Base-by-base conservation (phyloP, 179 eudicot species). In the Nepenthes alata region DNA sequence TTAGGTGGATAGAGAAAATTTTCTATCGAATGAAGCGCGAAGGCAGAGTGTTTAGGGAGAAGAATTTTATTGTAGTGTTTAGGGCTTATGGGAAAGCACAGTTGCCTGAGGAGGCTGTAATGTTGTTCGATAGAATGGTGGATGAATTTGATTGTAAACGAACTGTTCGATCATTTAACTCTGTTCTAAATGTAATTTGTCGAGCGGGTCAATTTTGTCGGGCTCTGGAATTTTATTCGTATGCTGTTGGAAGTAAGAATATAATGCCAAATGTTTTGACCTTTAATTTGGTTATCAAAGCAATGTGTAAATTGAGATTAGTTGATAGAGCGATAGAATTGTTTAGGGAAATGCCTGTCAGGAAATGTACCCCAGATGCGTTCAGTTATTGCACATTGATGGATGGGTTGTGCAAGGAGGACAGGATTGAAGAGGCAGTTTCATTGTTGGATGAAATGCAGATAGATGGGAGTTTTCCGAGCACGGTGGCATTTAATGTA, bases 401-500 rank as follows among this genome's bases (percentile, higher is more conserved):
- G 95, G 87, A 84, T 77, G 98, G 98, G 50, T 79, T 93, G 76
- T 89, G 96, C 57, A 89, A 85, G 74, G 81, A 71, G 55, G 73
- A 57, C 59, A 81, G 96, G 54, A 81, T 85, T 59, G 87, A 93
- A 50, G 96, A 93, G 62, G 96, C 93, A 0, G 87, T 89, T 49
- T 72, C 78, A 2, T 70, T 93, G 77, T 76, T 93, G 73, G 98
- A 93, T 78, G 98, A 93, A 78, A 93, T 93, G 98, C 98, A 86
- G 62, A 66, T 85, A 48, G 96, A 93, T 71, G 98, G 96, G 3
- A 85, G 95, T 59, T 72, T 66, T 72, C 98, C 98, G 0, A 80
- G 35, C 66, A 65, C 81, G 0, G 79, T 73, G 37, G 78, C 86
- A 0, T 93, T 83, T 75, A 93, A 93, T 74, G 85, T 83, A 9